Evolutionary conservation across 768 basidiomycete species (phyloP).

Genomic region (Phylloporus sp.): DNA sequence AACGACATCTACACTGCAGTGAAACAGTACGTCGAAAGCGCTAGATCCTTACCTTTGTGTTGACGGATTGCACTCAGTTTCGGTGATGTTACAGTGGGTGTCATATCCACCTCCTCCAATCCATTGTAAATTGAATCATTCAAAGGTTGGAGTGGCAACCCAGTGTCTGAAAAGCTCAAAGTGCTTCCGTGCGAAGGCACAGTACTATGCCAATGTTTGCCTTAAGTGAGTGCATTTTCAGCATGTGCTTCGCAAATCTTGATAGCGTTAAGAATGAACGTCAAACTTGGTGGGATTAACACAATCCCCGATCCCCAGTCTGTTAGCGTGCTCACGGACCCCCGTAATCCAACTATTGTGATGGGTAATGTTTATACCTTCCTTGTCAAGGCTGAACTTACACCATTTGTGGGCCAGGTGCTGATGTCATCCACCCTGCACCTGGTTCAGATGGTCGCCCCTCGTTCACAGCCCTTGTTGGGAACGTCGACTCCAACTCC

Average conservation of each 20-base stretch:
- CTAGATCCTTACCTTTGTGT: background rate
- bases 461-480: constrained; percentile 78
- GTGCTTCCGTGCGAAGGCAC: constrained; percentile 62
- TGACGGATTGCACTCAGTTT: constrained; percentile 44
- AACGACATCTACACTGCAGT: constrained; percentile 74
- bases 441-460: constrained; percentile 77
- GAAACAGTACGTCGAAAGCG: constrained; percentile 58
- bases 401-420: constrained; percentile 40
- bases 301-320: constrained; percentile 68
- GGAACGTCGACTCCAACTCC: constrained; percentile 70
- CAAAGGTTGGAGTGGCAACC: constrained; percentile 68
- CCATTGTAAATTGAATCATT: background rate
- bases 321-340: constrained; percentile 62
- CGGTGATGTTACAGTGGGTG: constrained; percentile 57
- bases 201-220: constrained; percentile 80
- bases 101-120: background rate
- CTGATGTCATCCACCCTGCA: constrained; percentile 81
- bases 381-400: background rate
- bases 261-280: constrained; percentile 57
- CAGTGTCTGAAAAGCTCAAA: constrained; percentile 72
- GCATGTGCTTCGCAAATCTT: background rate
- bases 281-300: constrained; percentile 83
- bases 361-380: constrained; percentile 50
- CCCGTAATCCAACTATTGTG: constrained; percentile 70
- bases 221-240: constrained; percentile 54